Conservation (phyloP, 257 asterid genomes). For the Nicotiana noctiflora region DNA sequence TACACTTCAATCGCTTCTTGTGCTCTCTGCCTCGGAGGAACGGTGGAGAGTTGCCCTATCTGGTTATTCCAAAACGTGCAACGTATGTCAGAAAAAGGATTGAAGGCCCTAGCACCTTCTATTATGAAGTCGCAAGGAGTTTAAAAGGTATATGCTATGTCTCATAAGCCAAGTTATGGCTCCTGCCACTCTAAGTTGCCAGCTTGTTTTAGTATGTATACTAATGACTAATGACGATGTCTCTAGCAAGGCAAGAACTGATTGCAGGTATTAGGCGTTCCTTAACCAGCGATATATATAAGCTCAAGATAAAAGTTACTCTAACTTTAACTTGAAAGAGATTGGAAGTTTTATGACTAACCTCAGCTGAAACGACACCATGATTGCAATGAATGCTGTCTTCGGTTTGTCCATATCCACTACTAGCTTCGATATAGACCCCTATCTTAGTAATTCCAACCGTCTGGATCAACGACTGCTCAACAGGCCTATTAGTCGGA, state of each 20-base stretch:
- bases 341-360: constrained; percentile 13
- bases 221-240: background rate
- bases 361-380: constrained; percentile 92
- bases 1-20: constrained; percentile 40
- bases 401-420: constrained; percentile 74
- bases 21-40: constrained; percentile 59
- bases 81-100: background rate
- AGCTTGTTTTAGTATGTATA: background rate
- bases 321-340: background rate
- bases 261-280: background rate
- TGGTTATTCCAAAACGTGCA: background rate
- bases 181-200: background rate
- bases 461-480: constrained; percentile 39
- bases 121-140: no score
- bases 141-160: no score
- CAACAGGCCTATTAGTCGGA: constrained; percentile 10
- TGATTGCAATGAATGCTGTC: constrained; percentile 79
- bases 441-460: constrained; percentile 51
- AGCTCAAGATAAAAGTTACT: background rate
- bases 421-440: constrained; percentile 58
- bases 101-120: background rate
- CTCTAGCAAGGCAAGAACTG: background rate
- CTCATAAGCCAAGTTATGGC: background rate
- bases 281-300: background rate
- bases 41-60: constrained; percentile 79